These are phyloP conservation scores for Neurospora tetraspora DNA, from an alignment of 495 filamentous ascomycete genomes.

Conservation along the genomic window DNA sequence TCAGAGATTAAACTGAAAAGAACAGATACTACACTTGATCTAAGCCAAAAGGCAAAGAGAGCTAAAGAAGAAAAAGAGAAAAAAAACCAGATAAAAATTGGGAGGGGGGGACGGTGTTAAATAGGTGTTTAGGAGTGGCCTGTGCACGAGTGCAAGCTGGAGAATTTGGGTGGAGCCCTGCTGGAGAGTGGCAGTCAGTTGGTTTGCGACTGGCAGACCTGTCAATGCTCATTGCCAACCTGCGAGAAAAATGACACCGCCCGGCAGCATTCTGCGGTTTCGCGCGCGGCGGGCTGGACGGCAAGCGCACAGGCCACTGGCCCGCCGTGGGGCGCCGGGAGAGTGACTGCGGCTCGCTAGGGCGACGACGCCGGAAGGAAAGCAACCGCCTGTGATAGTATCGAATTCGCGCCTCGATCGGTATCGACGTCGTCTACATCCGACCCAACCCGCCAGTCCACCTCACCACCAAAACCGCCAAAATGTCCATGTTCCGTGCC, in stretches of 20 bases:
- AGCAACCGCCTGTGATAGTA: not conserved
- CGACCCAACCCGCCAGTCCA: not conserved
- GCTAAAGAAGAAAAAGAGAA: slow-evolving; percentile 31
- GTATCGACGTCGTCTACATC: not conserved
- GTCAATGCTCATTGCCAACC: not conserved
- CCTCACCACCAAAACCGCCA: slow-evolving; percentile 15
- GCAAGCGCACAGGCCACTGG: not conserved
- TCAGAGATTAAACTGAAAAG: slow-evolving; percentile 86
- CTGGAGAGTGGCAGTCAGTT: not conserved
- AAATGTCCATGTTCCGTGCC: slow-evolving; percentile 72
- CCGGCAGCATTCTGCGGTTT: slow-evolving; percentile 4
- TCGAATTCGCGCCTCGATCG: not conserved
- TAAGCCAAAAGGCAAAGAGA: slow-evolving; percentile 63
- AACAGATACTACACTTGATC: slow-evolving; percentile 99
- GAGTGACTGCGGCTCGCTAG: not conserved
- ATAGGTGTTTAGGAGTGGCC: slow-evolving; percentile 12
- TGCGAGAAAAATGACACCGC: slow-evolving; percentile 4
- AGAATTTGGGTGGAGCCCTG: not conserved
- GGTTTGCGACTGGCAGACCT: not conserved
- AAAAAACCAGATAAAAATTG: slow-evolving; percentile 8
- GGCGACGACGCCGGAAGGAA: not conserved
- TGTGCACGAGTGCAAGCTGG: slow-evolving; percentile 13
- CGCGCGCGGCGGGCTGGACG: not conserved
- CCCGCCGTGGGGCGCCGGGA: not conserved
- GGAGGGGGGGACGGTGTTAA: slow-evolving; percentile 11